Evolutionary conservation across 179 eudicot species (phyloP), one percentile per base, ranked within the genome.

Genomic region (Silene vulgaris): DNA sequence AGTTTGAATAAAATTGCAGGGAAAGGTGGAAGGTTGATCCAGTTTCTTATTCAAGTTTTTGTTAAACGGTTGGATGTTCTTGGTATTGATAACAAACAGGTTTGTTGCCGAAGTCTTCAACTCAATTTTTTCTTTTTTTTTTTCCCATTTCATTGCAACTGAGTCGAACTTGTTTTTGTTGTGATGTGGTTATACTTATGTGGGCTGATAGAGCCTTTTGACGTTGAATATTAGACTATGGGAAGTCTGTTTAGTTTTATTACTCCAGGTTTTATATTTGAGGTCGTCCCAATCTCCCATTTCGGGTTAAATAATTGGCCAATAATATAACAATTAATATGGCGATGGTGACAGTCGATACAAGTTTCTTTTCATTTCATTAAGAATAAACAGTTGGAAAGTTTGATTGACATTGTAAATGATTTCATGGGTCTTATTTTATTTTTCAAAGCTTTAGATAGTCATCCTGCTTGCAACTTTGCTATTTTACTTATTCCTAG

Each of bases 1-100:
- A 86, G 95, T 60, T 84, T 87, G 80, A 88, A 88, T 79, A 91
- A 87, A 85, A 82, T 91, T 64, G 89, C 90, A 14, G 97, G 91
- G 62, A 93, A 86, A 82, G 95, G 97, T 76, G 86, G 89, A 75
- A 79, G 82, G 48, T 78, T 85, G 54, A 84, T 93, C 76, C 90
- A 88, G 74, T 84, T 89, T 80, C 98, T 93, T 68, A 85, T 91
- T 71, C 93, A 88, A 82, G 80, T 90, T 75, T 93, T 93, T 75
- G 82, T 84, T 59, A 93, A 91, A 75, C 93, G 90, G 59, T 84
- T 93, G 85, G 93, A 89, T 85, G 84, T 89, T 43, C 82, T 89
- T 6, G 91, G 90, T 40, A 87, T 86, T 69, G 90, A 88, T 35
- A 89, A 90, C 81, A 87, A 88, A 73, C 95, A 88, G 97, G 98